A percentile compares a stretch with the other conserved stretches of the same genome.
Evolutionary conservation across 2,329 filamentous ascomycete genomes (phyloP).

Genomic region (Shiraia sp.): DNA sequence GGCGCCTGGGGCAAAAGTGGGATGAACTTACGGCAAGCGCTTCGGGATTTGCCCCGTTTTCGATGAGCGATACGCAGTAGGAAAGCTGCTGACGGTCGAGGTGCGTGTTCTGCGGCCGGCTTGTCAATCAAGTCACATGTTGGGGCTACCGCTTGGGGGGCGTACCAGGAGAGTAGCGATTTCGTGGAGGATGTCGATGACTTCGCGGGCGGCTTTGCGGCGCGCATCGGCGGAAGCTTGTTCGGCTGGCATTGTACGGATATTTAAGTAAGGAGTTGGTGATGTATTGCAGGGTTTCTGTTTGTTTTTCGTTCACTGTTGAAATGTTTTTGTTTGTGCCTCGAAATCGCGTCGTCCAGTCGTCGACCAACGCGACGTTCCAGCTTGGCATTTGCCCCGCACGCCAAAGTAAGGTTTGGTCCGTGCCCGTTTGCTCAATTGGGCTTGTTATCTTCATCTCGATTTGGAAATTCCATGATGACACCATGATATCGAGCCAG

Average conservation of each 20-base stretch:
- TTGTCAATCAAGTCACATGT: slow-evolving; percentile 1
- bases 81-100: slow-evolving; percentile 89
- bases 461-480: too few species aligned
- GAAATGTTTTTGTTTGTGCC: neutral
- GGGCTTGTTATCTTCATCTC: too few species aligned
- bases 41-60: slow-evolving; percentile 96
- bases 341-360: too few species aligned
- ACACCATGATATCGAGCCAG: too few species aligned
- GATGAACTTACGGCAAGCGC: slow-evolving; percentile 84
- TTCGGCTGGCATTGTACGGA: slow-evolving; percentile 21
- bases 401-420: too few species aligned
- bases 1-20: too few species aligned
- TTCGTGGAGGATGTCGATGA: slow-evolving; percentile 78
- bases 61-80: slow-evolving; percentile 94
- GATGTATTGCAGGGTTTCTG: neutral
- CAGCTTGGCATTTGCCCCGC: too few species aligned
- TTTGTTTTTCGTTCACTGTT: slow-evolving; percentile 3
- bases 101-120: slow-evolving; percentile 76
- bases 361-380: too few species aligned
- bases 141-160: neutral
- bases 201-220: slow-evolving; percentile 77
- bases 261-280: neutral
- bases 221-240: slow-evolving; percentile 53
- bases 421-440: too few species aligned
- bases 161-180: slow-evolving; percentile 83